Evolutionary conservation across 202 grass and related monocot species (phyloP), one percentile per base, ranked within the genome.

Genomic region (Zoysia matrella): DNA sequence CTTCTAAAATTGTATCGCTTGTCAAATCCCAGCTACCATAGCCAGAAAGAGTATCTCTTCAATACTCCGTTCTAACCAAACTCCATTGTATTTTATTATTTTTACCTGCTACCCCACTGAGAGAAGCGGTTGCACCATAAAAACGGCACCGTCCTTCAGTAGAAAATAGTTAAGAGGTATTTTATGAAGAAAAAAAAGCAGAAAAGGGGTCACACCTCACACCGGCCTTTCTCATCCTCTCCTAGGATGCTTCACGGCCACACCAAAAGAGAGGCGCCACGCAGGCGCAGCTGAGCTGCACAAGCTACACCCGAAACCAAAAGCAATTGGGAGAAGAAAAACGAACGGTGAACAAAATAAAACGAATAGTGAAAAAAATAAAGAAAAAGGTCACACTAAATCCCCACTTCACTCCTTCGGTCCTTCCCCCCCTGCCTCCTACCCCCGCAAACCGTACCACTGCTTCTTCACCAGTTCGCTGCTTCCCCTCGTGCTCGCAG

Each of bases 341-440:
- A 60, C 1, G 41, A 7, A 4, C 1, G 18, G 30, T 36, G 30
- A 36, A 36, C 30, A 36, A 36, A 36, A 36, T 36, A 36, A 36
- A 36, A 36, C 30, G 30, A 36, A 36, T 36, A 36, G 30, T 1
- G 30, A 36, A 22, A 47, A 47, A 47, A 77, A 70, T 65, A 13
- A 5, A 55, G 7, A 72, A 77, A 75, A 78, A 41, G 68, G n/a
- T 12, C 67, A 2, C 54, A 43, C 47, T 80, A 86, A 86, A 90
- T 86, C 84, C 69, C 80, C 88, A 70, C 84, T 86, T 79, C 83
- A 90, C 88, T 90, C 71, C 48, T 44, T 36, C 30, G 30, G 30
- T 36, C 30, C 30, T 36, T 36, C 30, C 30, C 30, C 54, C 42
- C 48, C 87, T 60, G 46, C 60, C 44, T 40, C 7, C 18, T 18